Base-by-base conservation (phyloP, 345 rosid species). In the Citrus hindsii region DNA sequence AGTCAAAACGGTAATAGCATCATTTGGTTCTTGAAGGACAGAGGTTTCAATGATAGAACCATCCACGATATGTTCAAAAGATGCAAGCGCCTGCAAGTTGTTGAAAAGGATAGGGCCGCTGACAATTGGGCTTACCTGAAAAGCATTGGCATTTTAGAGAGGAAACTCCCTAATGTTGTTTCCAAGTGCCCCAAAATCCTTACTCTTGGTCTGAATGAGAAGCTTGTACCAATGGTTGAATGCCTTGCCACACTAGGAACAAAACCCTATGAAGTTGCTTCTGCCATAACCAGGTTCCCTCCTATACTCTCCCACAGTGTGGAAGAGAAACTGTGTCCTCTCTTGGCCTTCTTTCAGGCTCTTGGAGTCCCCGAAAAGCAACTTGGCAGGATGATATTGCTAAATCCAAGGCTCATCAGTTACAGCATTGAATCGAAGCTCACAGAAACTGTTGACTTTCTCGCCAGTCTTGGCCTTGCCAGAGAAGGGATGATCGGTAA, bases 251-350 rank as follows among this genome's bases (percentile, higher is more conserved):
- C 90, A 0, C 87, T 89, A 0, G 89, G 88, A n/a, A 81, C 88
- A 32, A 87, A 84, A 70, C 90, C 85, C 7, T 62, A 8, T 10
- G 90, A 91, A 80, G 94, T 92, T 75, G 94, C 91, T 69, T 85
- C 92, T 12, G 91, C 93, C 69, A 87, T 92, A 14, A 82, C 85
- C 82, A 89, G 85, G 38, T 92, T 92, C 79, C 94, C 94, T 79
- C 91, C 87, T 67, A 86, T 92, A 32, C 89, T 92, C 70, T 85
- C 97, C 75, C 93, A 92, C 71, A 89, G 97, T 67, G 89, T 92
- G 42, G 90, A 92, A 82, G 92, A 92, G 88, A 92, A 91, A 82
- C 92, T 92, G 38, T 92, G 94, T 62, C 97, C 97, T 1, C 93
- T 92, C 56, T 84, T 92, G 83, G 97, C 94, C 25, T 92, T 92